Base-by-base conservation (phyloP, 1,139 yeast genomes). In the Zygosaccharomyces sapae region DNA sequence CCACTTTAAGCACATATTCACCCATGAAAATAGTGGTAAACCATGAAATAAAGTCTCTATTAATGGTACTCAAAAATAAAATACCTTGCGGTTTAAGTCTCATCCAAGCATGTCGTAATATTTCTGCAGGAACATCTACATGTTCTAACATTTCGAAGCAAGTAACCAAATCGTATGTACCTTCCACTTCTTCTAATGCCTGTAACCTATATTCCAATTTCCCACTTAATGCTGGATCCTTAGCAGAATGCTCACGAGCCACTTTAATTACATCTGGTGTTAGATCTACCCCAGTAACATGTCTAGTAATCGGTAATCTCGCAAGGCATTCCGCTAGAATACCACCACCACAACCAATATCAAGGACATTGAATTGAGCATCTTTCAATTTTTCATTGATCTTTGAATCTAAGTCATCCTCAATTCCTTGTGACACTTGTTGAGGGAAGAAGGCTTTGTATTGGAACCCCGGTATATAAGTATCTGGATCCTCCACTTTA, bases 311-410 rank as follows among this genome's bases (percentile, higher is more conserved):
- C 7, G 79, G 77, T 56, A 86, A 70, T 55, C 99, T 72, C 0
- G 96, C 96, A 64, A 92, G 68, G 1, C 95, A 82, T 63, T 92
- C 99, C 3, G 90, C 72, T 37, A 92, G 71, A 25, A 92, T 83
- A 0, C 99, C 99, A 5, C 98, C 99, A 19, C 99, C 99, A 63
- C 98, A 94, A 0, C 99, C 99, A 46, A 92, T 83, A 63, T 92
- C 99, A 51, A 92, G 70, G 0, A 82, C 90, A 10, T 69, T 67
- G 45, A 80, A 68, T 43, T 73, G 67, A 19, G 61, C 56, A 3
- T 55, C 51, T 38, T 74, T 63, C 33, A 78, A 56, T 37, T 71
- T 70, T 22, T 71, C 70, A 47, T 80, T 67, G 43, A 76, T 73
- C 8, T 55, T 56, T 10, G 73, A 73, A 50, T 78, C 78, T 51